A percentile compares a stretch with the other conserved stretches of the same genome.
Conservation (phyloP, 805 yeast genomes). For the Clavispora asparagi region DNA sequence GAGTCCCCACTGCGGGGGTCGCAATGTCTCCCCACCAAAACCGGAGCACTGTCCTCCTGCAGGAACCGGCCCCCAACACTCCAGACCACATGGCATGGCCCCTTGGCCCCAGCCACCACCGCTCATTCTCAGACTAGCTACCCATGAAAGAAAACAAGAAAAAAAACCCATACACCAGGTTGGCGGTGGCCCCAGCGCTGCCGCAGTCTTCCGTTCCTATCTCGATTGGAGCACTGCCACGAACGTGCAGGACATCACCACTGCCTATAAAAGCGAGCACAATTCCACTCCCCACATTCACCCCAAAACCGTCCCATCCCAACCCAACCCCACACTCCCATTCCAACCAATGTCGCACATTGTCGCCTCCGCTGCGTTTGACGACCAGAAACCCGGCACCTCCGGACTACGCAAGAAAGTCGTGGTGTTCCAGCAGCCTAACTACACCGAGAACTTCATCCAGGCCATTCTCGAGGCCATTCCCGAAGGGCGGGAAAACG, state of each 20-base stretch:
- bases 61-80: too few relatives aligned
- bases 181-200: too few relatives aligned
- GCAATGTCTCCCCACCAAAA: conserved; percentile 2
- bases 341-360: conserved; percentile 16
- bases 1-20: neutral
- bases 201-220: too few relatives aligned
- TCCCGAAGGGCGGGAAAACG: conserved; percentile 76
- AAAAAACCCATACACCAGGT: too few relatives aligned
- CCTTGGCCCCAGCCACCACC: too few relatives aligned
- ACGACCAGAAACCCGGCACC: conserved; percentile 96
- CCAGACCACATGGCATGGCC: too few relatives aligned
- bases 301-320: too few relatives aligned
- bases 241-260: neutral
- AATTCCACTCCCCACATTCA: neutral
- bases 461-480: conserved; percentile 82
- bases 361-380: conserved; percentile 66
- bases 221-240: too few relatives aligned
- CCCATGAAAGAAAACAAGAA: too few relatives aligned
- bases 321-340: too few relatives aligned
- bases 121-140: too few relatives aligned
- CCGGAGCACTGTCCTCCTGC: neutral
- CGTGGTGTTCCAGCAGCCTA: conserved; percentile 66
- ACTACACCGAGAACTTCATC: conserved; percentile 90
- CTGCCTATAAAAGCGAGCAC: neutral
- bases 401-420: conserved; percentile 95